A percentile compares a stretch with the other conserved stretches of the same genome.
Conservation (phyloP, 2,329 filamentous ascomycete species). For the Cladosporium sp. region DNA sequence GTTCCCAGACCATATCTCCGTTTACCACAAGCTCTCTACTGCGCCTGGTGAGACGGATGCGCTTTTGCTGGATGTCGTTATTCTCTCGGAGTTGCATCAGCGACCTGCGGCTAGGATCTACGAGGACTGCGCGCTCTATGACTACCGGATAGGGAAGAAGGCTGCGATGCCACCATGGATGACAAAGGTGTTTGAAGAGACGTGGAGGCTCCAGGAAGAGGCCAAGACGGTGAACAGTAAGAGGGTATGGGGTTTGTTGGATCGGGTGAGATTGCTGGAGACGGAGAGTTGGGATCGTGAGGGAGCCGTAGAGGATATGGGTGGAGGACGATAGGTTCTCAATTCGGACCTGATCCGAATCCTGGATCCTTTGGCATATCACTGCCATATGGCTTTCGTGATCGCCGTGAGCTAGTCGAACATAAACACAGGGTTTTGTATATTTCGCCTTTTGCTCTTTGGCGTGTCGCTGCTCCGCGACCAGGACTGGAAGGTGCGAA, state of each 20-base stretch:
- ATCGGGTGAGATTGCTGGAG: conserved; percentile 66
- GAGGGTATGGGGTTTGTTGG: conserved; percentile 59
- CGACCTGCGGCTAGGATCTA: conserved; percentile 71
- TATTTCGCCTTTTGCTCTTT: neutral
- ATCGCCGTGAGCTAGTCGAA: neutral
- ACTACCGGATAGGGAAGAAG: conserved; percentile 65
- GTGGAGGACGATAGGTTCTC: conserved; percentile 8
- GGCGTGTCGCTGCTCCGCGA: neutral
- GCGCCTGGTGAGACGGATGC: conserved; percentile 55
- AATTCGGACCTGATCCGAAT: neutral
- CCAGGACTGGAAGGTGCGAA: neutral
- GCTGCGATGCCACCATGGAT: conserved; percentile 62
- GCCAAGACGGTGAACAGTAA: conserved; percentile 56
- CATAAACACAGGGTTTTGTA: neutral
- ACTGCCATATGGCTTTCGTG: neutral
- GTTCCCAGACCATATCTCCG: conserved; percentile 79
- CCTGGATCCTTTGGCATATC: neutral
- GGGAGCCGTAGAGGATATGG: conserved; percentile 64
- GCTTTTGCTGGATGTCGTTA: conserved; percentile 62
- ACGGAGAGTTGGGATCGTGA: conserved; percentile 70
- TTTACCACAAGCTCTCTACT: conserved; percentile 73
- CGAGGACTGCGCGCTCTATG: conserved; percentile 80
- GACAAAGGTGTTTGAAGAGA: conserved; percentile 60
- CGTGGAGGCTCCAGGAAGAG: conserved; percentile 63
- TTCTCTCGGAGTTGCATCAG: conserved; percentile 75